Evolutionary conservation across 208 protist species (phyloP).

Genomic region (Tritrichomonas musculus): DNA sequence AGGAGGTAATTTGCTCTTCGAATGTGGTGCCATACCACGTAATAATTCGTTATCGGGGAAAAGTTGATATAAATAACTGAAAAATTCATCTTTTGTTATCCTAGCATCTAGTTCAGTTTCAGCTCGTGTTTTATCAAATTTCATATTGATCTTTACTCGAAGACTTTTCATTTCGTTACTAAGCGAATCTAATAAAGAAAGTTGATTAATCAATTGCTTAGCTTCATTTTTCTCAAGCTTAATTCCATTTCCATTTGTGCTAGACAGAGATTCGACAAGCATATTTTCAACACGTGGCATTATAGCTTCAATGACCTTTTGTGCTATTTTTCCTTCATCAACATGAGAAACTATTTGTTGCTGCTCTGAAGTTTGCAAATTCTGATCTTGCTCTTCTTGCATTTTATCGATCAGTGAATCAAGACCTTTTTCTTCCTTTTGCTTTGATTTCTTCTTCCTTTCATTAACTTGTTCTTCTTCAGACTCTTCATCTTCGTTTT

Average conservation of each 20-base stretch:
- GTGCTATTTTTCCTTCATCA: constrained; percentile 2
- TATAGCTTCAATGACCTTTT: background rate
- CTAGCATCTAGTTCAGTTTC: background rate
- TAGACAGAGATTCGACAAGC: background rate
- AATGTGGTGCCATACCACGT: background rate
- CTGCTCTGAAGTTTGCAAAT: background rate
- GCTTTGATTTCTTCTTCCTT: background rate
- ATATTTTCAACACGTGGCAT: background rate
- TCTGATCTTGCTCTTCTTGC: background rate
- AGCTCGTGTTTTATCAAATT: background rate
- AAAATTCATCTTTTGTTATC: constrained; percentile 21
- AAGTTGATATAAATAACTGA: background rate
- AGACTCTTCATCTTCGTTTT: too few relatives aligned
- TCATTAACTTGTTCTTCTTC: too few relatives aligned
- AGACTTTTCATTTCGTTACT: background rate
- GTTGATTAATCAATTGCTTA: background rate
- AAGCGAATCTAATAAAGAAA: background rate
- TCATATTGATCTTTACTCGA: background rate
- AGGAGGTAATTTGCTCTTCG: background rate
- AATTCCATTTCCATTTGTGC: background rate
- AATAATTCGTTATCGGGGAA: background rate
- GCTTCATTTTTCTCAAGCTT: background rate
- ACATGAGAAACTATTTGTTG: background rate
- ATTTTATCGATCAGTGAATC: background rate
- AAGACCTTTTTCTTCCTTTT: background rate